Evolutionary conservation across 2,329 filamentous ascomycete genomes (phyloP).

Genomic region (Pseudogymnoascus sp.): DNA sequence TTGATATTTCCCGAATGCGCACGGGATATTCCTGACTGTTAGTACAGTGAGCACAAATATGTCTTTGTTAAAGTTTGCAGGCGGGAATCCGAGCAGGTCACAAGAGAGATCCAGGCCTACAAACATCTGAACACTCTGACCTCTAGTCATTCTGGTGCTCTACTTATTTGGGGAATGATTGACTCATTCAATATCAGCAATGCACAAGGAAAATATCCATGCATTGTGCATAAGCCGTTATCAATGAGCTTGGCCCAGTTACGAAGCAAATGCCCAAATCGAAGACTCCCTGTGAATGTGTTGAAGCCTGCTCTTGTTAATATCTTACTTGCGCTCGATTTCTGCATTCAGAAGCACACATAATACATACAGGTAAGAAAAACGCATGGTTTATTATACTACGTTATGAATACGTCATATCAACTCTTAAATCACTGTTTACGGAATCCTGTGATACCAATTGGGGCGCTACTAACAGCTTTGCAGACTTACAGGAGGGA

Average conservation of each 20-base stretch:
- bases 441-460: constrained; percentile 1
- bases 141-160: constrained; percentile 28
- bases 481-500: constrained; percentile 26
- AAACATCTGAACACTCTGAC: constrained; percentile 29
- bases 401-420: too few species aligned
- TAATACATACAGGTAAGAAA: constrained; percentile 22
- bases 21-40: constrained; percentile 12
- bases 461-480: neutral
- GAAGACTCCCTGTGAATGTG: constrained; percentile 13
- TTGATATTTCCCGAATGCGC: constrained; percentile 13
- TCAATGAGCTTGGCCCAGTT: constrained; percentile 36
- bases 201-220: constrained; percentile 31
- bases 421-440: neutral
- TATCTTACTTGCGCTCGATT: constrained; percentile 20
- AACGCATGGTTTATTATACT: too few species aligned
- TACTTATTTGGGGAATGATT: constrained; percentile 29
- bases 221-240: constrained; percentile 35
- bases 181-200: constrained; percentile 33
- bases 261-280: constrained; percentile 19
- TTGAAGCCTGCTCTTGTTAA: constrained; percentile 15
- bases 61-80: constrained; percentile 16
- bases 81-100: constrained; percentile 17
- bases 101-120: constrained; percentile 36
- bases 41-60: constrained; percentile 16
- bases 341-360: constrained; percentile 20